Evolutionary conservation across 371 early-diverging fungal genomes (phyloP).

Genomic region (Circinella umbellata): DNA sequence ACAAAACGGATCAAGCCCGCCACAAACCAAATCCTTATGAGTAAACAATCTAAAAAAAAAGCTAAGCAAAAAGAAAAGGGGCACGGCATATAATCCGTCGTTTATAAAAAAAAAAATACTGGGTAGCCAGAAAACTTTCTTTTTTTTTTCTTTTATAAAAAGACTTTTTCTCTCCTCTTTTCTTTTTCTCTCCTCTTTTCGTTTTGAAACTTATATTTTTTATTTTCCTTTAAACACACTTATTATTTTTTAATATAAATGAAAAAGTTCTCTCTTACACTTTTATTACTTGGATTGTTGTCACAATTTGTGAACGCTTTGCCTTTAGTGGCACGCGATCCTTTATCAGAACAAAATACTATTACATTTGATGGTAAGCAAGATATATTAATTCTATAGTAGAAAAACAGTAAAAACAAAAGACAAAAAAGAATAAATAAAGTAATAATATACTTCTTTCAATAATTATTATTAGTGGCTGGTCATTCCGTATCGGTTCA

Average conservation of each 20-base stretch:
- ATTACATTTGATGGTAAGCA: constrained; percentile 17
- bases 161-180: not conserved
- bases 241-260: not conserved
- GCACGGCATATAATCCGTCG: too few species aligned
- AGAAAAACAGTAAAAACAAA: not conserved
- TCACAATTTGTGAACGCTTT: constrained; percentile 10
- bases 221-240: not conserved
- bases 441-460: too few species aligned
- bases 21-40: not conserved
- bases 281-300: not conserved
- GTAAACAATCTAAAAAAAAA: too few species aligned
- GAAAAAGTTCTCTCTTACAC: constrained; percentile 3
- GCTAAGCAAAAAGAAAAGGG: too few species aligned
- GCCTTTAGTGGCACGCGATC: constrained; percentile 22
- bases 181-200: not conserved
- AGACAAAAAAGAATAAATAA: not conserved
- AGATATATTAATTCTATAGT: not conserved
- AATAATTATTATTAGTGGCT: constrained; percentile 30
- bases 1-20: not conserved
- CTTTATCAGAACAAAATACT: constrained; percentile 19
- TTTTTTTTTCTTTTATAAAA: too few species aligned
- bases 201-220: not conserved
- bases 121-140: too few species aligned
- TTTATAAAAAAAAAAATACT: too few species aligned
- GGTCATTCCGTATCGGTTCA: constrained; percentile 50